Evolutionary conservation across 768 basidiomycete species (phyloP), one percentile per base, ranked within the genome.

Genomic region (Calocybe cyanea): DNA sequence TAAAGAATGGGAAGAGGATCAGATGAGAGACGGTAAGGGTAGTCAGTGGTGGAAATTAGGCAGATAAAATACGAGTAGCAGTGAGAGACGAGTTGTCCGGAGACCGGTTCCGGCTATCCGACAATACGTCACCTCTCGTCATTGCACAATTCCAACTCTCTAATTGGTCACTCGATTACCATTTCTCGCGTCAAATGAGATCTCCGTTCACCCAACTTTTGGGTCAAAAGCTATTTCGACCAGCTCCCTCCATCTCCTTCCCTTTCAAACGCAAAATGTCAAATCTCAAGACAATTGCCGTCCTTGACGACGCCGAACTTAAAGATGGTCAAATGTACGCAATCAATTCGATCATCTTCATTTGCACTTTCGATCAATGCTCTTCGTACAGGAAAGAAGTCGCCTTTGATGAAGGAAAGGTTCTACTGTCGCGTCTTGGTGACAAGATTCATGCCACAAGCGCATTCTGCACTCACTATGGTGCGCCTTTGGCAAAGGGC

Each of bases 381-480:
- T 8, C 31, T 6, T 43, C 15, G 5, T 31, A 33, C 58, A 91
- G 88, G 87, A 92, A 92, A 64, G 79, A 92, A 58, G 85, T 93
- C 30, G 69, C 72, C 5, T 92, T 93, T 57, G 85, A 78, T 33
- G 75, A 83, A 14, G 85, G 81, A 39, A 88, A 87, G 65, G 82
- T 95, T 34, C 69, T 93, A 9, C 63, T 93, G 9, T 85, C 85
- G 43, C 81, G 83, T 41, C 63, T 93, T 14, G 85, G 84, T 21
- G 82, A 85, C 55, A 78, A 84, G 53, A 68, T 91, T 1, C 73
- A 86, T 53, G 87, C 90, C 5, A 92, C 86, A 0, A 84, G 81
- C 49, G 87, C 87, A 2, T 86, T 79, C 64, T 95, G 92, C 65
- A 93, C 91, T 1, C 92, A 95, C 63, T 94, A 92, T 59, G 92